A percentile compares a stretch with the other conserved stretches of the same genome.
Evolutionary conservation across 768 basidiomycete genomes (phyloP).

Genomic region (Sarcodon aspratus): DNA sequence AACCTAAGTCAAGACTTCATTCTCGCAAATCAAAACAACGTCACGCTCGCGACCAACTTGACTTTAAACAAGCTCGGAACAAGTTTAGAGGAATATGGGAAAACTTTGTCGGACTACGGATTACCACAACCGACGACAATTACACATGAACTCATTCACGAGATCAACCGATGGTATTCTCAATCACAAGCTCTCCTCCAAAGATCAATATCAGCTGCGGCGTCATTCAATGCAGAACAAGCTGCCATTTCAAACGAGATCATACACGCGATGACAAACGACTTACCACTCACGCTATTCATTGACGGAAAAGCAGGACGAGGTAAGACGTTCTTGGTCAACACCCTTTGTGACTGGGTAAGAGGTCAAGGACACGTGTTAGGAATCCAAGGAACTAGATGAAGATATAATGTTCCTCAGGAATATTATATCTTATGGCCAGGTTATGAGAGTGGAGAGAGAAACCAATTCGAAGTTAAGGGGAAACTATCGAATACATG

Average conservation of each 20-base stretch:
- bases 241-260: too few relatives aligned
- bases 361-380: constrained; percentile 12
- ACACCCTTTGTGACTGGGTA: constrained; percentile 21
- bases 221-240: constrained; percentile 13
- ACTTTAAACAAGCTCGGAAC: constrained; percentile 13
- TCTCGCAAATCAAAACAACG: constrained; percentile 5
- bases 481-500: too few relatives aligned
- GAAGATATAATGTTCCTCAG: too few relatives aligned
- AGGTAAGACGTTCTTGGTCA: constrained; percentile 28
- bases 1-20: constrained; percentile 16
- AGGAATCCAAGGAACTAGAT: too few relatives aligned
- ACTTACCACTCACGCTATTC: constrained; percentile 14
- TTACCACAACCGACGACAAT: constrained; percentile 17
- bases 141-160: constrained; percentile 15
- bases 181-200: too few relatives aligned
- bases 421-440: too few relatives aligned
- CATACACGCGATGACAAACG: constrained; percentile 6
- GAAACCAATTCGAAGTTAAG: too few relatives aligned
- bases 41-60: constrained; percentile 11
- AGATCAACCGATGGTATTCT: constrained; percentile 18
- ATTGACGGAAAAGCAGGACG: constrained; percentile 29
- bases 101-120: constrained; percentile 16
- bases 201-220: constrained; percentile 5
- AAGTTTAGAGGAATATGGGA: constrained; percentile 15
- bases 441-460: too few relatives aligned